These are phyloP conservation scores for Suhomyces yuchorum DNA, from an alignment of 1,139 yeast genomes.

Conservation along the genomic window DNA sequence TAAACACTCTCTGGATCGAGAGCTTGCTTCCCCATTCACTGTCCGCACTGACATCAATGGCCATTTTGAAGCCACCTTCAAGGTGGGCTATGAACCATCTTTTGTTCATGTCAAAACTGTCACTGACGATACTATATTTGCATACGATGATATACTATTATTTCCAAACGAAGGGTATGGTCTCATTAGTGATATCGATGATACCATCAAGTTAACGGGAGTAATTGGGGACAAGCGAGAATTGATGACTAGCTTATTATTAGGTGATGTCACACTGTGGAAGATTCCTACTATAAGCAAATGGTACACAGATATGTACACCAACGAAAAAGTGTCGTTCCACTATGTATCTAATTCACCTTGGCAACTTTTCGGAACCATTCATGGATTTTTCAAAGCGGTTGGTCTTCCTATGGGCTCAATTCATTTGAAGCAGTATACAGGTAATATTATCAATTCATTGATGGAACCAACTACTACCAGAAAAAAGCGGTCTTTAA, in stretches of 20 bases:
- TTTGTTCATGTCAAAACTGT: slow-evolving; percentile 45
- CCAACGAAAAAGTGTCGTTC: slow-evolving; percentile 48
- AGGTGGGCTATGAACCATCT: slow-evolving; percentile 58
- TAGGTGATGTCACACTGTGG: slow-evolving; percentile 65
- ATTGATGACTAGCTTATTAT: slow-evolving; percentile 73
- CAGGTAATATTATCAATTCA: slow-evolving; percentile 77
- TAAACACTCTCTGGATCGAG: slow-evolving; percentile 22
- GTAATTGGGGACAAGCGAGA: slow-evolving; percentile 86
- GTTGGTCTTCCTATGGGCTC: slow-evolving; percentile 73
- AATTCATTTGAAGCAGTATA: slow-evolving; percentile 81
- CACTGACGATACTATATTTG: slow-evolving; percentile 48
- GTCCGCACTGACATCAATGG: slow-evolving; percentile 62
- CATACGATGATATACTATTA: slow-evolving; percentile 46
- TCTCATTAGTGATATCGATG: slow-evolving; percentile 90
- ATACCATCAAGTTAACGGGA: slow-evolving; percentile 88
- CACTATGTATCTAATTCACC: slow-evolving; percentile 97
- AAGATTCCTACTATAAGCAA: slow-evolving; percentile 69
- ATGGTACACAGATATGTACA: slow-evolving; percentile 58
- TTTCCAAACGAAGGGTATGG: slow-evolving; percentile 59
- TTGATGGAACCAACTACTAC: slow-evolving; percentile 86
- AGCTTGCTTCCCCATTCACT: slow-evolving; percentile 26
- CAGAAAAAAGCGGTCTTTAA: slow-evolving; percentile 68
- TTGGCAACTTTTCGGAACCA: slow-evolving; percentile 76
- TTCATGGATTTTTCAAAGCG: slow-evolving; percentile 57
- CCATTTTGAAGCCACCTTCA: slow-evolving; percentile 51